Evolutionary conservation across 2,329 filamentous ascomycete genomes (phyloP), one percentile per base, ranked within the genome.

Genomic region (Paradendryphiella salina): DNA sequence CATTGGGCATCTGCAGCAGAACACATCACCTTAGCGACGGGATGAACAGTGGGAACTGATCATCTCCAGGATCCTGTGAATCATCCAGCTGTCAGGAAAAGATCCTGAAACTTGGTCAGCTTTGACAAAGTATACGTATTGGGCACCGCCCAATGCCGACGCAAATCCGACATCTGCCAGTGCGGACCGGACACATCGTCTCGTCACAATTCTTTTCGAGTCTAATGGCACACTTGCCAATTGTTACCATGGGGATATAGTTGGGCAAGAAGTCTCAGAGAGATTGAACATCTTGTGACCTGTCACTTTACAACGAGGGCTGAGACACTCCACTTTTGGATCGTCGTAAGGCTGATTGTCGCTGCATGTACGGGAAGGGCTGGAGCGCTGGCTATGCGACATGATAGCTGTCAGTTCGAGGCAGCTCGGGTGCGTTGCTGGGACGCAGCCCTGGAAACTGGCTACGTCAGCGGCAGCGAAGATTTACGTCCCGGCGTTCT

Each of bases 331-430:
- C 44, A 38, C 29, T 34, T 40, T 37, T 44, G 44, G 37, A 37
- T 37, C 5, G 21, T 34, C 35, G 20, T 38, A 33, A 41, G 49
- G 28, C 39, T 47, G 52, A 41, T 43, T 44, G 44, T 36, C 33
- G 49, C 43, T 46, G 53, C 41, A 31, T 38, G 32, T 35, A 37
- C 53, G 45, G 50, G 40, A 50, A 52, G 36, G 49, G 49, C 52
- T 52, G 46, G 50, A 15, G 33, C 35, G 31, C 18, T 29, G 23
- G 45, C 40, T 50, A 33, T 46, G 48, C 42, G 29, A 50, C 45
- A 28, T 38, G 18, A 37, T 28, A 40, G 11, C 36, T 23, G 44
- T 32, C 44, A 46, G 44, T 28, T 33, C 9, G 13, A 33, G n/a
- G 28, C 13, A 23, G 26, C 34, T 15, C n/a, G 14, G 26, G 41